Base-by-base conservation (phyloP, 2,329 filamentous ascomycete genomes). In the Botrytis elliptica region DNA sequence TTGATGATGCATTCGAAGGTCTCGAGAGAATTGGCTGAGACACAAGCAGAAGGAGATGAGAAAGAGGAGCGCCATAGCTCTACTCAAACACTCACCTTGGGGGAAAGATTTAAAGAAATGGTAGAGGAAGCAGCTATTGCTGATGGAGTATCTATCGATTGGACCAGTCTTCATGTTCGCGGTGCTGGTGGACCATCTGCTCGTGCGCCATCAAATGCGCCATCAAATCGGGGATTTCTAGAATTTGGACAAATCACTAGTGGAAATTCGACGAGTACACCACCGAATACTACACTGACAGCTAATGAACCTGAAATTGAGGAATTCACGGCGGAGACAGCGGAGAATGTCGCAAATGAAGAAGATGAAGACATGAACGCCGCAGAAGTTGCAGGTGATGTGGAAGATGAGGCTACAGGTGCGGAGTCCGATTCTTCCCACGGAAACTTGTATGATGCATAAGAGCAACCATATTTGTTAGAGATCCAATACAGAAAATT, bases 71-170 rank as follows among this genome's bases (percentile, higher is more conserved):
- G n/a, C 7, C 52, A 57, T 18, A 12, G n/a, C 52, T 18, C 5
- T 57, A 1, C 52, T 57, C 52, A n/a, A 57, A 57, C 7, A 18
- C n/a, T 1, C 14, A 29, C 6, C 52, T 29, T 57, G n/a, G 14
- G 18, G 52, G 49, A n/a, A 6, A 55, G 49, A 55, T 16, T n/a
- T 6, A 16, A 7, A 55, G 25, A 55, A 55, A 14, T n/a, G 5
- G 1, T n/a, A 3, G 49, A 16, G 2, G 14, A 3, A 52, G 14
- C 49, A 55, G 12, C 25, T 55, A 16, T 55, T 22, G 46, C 10
- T n/a, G 14, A 0, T n/a, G 10, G 9, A 25, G 0, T 25, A 52
- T 12, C 9, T 25, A 10, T 1, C 25, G 33, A 1, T n/a, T 0
- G 25, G 22, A 12, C 49, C 49, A 12, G 22, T 52, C 1, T 1